Conservation (phyloP, 2,329 filamentous ascomycete species). For the Calonectria pseudoturangicola region DNA sequence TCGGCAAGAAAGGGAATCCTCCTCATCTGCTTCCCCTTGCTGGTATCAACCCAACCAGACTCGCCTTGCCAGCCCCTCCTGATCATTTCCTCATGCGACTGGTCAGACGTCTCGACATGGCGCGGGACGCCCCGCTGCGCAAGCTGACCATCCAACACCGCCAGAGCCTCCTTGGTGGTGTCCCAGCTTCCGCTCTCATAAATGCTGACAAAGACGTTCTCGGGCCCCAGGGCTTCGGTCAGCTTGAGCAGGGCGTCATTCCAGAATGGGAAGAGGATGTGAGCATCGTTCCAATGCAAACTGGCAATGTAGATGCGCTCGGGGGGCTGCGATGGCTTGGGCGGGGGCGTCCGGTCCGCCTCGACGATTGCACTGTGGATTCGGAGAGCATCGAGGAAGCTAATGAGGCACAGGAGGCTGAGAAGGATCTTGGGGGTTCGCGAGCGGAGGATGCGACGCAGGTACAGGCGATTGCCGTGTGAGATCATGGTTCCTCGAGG, state of each 20-base stretch:
- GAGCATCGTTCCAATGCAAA: constrained; percentile 81
- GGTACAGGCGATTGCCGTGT: constrained; percentile 57
- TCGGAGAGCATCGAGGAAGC: constrained; percentile 63
- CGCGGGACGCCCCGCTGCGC: constrained; percentile 70
- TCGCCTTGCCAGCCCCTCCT: constrained; percentile 63
- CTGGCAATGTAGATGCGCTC: constrained; percentile 79
- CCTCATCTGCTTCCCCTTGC: constrained; percentile 72
- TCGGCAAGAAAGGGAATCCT: constrained; percentile 81
- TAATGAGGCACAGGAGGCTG: constrained; percentile 60
- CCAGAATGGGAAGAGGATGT: constrained; percentile 77
- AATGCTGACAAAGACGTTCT: constrained; percentile 81
- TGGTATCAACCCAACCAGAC: constrained; percentile 79
- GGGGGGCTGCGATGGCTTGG: constrained; percentile 53
- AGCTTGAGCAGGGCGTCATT: constrained; percentile 75
- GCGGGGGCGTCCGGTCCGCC: constrained; percentile 51
- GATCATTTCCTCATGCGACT: constrained; percentile 76
- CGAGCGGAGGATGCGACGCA: constrained; percentile 62
- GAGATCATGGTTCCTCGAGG: constrained; percentile 56
- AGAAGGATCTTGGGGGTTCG: constrained; percentile 59
- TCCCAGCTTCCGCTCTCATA: constrained; percentile 83
- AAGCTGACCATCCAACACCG: constrained; percentile 73
- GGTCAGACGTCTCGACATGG: constrained; percentile 74
- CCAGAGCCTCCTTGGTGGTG: constrained; percentile 77
- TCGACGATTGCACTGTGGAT: constrained; percentile 59
- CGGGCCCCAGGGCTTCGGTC: constrained; percentile 72